Evolutionary conservation across 228 moss, liverwort and hornwort genomes (phyloP).

Genomic region (Sphagnum fallax): DNA sequence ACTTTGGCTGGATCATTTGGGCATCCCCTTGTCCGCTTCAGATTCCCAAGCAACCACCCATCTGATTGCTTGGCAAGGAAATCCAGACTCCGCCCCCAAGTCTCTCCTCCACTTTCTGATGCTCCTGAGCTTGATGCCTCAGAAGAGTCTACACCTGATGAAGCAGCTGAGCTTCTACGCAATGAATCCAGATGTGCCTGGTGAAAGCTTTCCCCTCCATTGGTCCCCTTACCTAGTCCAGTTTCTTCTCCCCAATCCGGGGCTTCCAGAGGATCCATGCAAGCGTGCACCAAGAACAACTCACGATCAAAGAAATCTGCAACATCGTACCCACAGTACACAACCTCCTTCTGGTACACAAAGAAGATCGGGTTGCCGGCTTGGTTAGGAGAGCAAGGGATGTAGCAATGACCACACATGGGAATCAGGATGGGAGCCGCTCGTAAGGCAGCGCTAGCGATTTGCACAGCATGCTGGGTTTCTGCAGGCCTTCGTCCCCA

Average conservation of each 20-base stretch:
- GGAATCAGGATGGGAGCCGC: constrained; percentile 36
- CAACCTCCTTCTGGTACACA: constrained; percentile 33
- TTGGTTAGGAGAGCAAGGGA: constrained; percentile 37
- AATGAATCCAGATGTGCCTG: constrained; percentile 8
- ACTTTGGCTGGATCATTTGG: neutral
- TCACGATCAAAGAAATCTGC: constrained; percentile 49
- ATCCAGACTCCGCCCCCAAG: constrained; percentile 49
- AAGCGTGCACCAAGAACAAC: constrained; percentile 30
- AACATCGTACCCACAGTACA: constrained; percentile 40
- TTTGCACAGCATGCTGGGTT: constrained; percentile 23
- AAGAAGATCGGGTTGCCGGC: constrained; percentile 50
- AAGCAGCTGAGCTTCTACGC: constrained; percentile 10
- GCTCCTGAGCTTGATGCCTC: constrained; percentile 12
- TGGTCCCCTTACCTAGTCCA: constrained; percentile 13
- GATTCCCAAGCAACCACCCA: constrained; percentile 23
- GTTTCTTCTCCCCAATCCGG: constrained; percentile 25
- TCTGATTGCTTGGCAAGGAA: constrained; percentile 31
- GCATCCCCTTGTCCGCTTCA: constrained; percentile 7
- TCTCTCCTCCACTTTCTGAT: constrained; percentile 19
- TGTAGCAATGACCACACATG: constrained; percentile 48
- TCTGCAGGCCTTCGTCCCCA: constrained; percentile 44
- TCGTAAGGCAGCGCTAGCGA: constrained; percentile 24
- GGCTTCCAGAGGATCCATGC: constrained; percentile 24
- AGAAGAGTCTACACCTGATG: constrained; percentile 8
- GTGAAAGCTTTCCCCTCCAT: constrained; percentile 5